These are phyloP conservation scores for Penicillium soppii DNA, from an alignment of 495 filamentous ascomycete genomes.

Conservation along the genomic window DNA sequence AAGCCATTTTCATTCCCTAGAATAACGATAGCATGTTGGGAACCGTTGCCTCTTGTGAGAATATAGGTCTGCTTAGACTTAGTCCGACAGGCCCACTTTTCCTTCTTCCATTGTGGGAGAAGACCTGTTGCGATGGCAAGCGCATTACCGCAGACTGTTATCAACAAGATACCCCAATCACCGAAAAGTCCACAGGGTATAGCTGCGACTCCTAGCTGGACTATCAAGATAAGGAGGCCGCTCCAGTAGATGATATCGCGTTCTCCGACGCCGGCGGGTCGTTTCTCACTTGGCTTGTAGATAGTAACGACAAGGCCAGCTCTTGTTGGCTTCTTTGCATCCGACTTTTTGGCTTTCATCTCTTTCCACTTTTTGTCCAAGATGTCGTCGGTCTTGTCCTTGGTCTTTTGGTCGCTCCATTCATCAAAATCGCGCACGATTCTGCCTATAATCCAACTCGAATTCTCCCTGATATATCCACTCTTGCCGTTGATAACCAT, in stretches of 20 bases:
- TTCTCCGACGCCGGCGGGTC: too few species aligned
- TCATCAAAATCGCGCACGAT: conserved; percentile 48
- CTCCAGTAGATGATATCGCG: too few species aligned
- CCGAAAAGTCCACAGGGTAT: conserved; percentile 40
- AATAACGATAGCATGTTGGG: conserved; percentile 44
- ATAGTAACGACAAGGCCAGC: conserved; percentile 16
- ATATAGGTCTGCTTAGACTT: conserved; percentile 24
- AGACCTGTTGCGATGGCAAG: conserved; percentile 34
- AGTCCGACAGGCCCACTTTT: conserved; percentile 49
- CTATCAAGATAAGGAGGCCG: conserved; percentile 30
- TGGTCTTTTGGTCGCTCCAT: conserved; percentile 24
- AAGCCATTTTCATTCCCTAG: conserved; percentile 32
- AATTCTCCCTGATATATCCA: conserved; percentile 43
- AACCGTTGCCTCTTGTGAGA: conserved; percentile 46
- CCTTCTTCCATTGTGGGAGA: conserved; percentile 48
- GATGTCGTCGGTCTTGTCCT: too few species aligned
- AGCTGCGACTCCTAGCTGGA: conserved; percentile 48
- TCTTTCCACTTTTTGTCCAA: too few species aligned
- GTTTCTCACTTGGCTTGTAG: too few species aligned
- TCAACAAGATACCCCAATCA: conserved; percentile 46
- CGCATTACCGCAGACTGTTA: conserved; percentile 39
- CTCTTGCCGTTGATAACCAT: conserved; percentile 43
- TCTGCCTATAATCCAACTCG: conserved; percentile 50
- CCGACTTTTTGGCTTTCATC: too few species aligned
- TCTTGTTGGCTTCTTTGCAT: conserved; percentile 12